Conservation (phyloP, 176 grass and related monocot genomes). For the Oryza rufipogon region DNA sequence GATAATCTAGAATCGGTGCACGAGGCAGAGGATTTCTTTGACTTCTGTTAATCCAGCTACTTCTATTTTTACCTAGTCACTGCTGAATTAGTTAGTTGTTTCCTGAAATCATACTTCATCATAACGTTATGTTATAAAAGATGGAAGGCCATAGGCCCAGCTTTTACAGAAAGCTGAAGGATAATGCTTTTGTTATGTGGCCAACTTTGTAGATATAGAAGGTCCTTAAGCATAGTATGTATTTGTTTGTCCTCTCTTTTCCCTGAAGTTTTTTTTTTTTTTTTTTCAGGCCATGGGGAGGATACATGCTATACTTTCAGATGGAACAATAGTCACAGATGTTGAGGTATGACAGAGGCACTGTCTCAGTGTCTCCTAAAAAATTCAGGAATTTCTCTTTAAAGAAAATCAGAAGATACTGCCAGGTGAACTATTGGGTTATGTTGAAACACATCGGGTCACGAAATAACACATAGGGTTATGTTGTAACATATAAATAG, state of each 20-base stretch:
- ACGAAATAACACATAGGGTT: no score
- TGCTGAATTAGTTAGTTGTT: not conserved
- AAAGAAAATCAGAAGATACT: not conserved
- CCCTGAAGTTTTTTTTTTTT: not conserved
- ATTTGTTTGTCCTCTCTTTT: conserved; percentile 3
- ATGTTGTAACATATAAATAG: not conserved
- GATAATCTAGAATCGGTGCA: not conserved
- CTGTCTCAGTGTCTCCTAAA: conserved; percentile 14
- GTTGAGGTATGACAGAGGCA: conserved; percentile 62
- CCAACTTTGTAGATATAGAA: not conserved
- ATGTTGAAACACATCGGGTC: not conserved
- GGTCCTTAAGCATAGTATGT: not conserved
- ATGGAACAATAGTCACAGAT: conserved; percentile 78
- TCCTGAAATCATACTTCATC: conserved; percentile 1
- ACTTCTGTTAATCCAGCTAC: not conserved
- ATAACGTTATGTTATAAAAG: not conserved
- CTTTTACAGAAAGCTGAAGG: no score
- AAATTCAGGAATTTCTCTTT: not conserved
- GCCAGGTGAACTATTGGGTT: not conserved
- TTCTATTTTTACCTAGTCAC: not conserved
- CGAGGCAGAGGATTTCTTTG: not conserved
- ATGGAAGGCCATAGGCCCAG: no score
- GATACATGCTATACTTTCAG: conserved; percentile 89
- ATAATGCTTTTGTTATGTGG: not conserved
- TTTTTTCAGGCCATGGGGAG: conserved; percentile 79